Percentiles rank a stretch among this genome's conserved stretches.
phyloP scores from a whole-genome alignment of 768 basidiomycete genomes.

The Agrocybe pediades region DNA sequence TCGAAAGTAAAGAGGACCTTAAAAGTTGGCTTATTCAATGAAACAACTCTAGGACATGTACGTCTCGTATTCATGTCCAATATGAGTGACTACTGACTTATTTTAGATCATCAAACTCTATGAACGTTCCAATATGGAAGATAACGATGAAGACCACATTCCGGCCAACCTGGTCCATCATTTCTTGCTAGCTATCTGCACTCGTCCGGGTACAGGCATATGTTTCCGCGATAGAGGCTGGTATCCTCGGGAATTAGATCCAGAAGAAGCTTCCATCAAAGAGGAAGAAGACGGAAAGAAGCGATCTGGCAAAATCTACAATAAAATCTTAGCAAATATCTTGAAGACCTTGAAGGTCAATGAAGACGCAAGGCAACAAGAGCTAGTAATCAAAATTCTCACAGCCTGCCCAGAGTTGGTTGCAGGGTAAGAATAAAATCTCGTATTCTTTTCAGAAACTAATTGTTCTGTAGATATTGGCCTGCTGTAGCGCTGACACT shows the following conservation, averaged over 20 bases:
- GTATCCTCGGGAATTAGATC: slow-evolving; percentile 73
- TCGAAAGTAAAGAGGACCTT: slow-evolving; percentile 67
- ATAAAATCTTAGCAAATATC: slow-evolving; percentile 80
- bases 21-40: slow-evolving; percentile 74
- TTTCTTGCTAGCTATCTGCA: slow-evolving; percentile 83
- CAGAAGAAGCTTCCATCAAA: slow-evolving; percentile 26
- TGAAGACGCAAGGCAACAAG: slow-evolving; percentile 85
- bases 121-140: slow-evolving; percentile 54
- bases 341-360: slow-evolving; percentile 81
- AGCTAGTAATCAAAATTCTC: slow-evolving; percentile 81
- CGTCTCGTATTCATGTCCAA: slow-evolving; percentile 13
- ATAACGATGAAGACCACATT: slow-evolving; percentile 48
- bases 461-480: slow-evolving; percentile 62
- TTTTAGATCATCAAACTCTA: slow-evolving; percentile 74
- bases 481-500: slow-evolving; percentile 65
- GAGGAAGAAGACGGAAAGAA: slow-evolving; percentile 36
- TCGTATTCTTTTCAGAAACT: not conserved
- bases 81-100: not conserved
- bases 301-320: slow-evolving; percentile 59
- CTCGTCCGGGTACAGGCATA: slow-evolving; percentile 78
- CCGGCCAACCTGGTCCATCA: slow-evolving; percentile 85
- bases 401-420: slow-evolving; percentile 85
- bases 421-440: slow-evolving; percentile 52
- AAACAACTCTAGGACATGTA: slow-evolving; percentile 66
- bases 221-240: slow-evolving; percentile 91